Evolutionary conservation across 352 stramenopile genomes (phyloP), one percentile per base, ranked within the genome.

Genomic region (Globisporangium sylvaticum): DNA sequence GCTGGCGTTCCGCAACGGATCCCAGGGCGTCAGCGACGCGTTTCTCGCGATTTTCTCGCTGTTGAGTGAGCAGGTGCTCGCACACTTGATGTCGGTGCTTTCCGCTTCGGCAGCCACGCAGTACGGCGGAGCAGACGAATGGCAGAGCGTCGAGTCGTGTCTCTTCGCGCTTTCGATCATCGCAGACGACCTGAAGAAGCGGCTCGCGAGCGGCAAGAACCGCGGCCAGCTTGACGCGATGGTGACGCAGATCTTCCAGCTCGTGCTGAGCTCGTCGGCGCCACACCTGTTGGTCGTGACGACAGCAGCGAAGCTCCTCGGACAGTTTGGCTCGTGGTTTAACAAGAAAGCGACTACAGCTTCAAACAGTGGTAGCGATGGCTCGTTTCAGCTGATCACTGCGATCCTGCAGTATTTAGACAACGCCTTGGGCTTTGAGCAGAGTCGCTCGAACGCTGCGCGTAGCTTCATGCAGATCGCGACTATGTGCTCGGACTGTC

Each of bases 401-500:
- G 69, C 76, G 52, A 79, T 88, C 48, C 64, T 89, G 24, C 74
- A 81, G 57, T 90, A 87, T 68, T 66, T 92, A n/a, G 79, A 83
- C 8, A 68, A 62, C 4, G 84, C 84, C 0, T 66, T 92, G 48
- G 62, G 66, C 0, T 53, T 80, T 18, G 57, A 55, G 6, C 34
- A 58, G 32, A 88, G 84, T 64, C 74, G 76, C 31, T 24, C 71
- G 3, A 83, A 80, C 65, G 81, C 84, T 48, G 79, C 81, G 1
- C 88, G 74, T 64, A 92, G 84, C 61, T 89, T 92, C 50, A 90
- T 92, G 81, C 84, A 92, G 71, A 67, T 90, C 50, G 70, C 76
- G 20, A 89, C 79, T 2, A 73, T 59, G 32, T 90, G 84, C 59
- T 77, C 75, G 18, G 37, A 32, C 9, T 84, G 77, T 61, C 73